Evolutionary conservation across 2,329 filamentous ascomycete species (phyloP).

Genomic region (Clarireedia sp.): DNA sequence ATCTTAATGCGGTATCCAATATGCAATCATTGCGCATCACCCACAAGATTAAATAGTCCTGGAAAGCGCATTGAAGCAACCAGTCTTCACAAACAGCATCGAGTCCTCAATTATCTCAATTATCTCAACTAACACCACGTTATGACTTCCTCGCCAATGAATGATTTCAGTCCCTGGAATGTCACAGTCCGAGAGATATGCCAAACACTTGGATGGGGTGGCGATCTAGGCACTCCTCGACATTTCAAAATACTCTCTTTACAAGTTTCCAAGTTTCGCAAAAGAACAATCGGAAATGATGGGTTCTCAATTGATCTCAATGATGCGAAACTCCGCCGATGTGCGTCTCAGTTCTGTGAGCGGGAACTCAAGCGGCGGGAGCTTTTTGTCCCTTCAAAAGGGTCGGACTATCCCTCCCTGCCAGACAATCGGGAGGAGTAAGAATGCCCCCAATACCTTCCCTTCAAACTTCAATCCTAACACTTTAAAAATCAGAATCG

Average conservation of each 20-base stretch:
- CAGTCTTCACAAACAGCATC: too few species aligned
- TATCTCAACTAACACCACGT: too few species aligned
- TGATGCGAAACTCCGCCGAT: not conserved
- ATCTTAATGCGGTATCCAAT: not conserved
- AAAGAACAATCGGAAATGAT: not conserved
- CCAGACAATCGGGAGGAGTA: not conserved
- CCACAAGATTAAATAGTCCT: too few species aligned
- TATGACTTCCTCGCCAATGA: not conserved
- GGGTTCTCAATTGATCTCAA: not conserved
- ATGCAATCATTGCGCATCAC: not conserved
- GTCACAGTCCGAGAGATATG: not conserved
- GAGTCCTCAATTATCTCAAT: too few species aligned
- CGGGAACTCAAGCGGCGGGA: not conserved
- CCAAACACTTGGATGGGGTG: not conserved
- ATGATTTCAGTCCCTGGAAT: not conserved
- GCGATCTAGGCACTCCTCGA: not conserved
- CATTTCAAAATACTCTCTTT: not conserved
- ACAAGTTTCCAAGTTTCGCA: not conserved
- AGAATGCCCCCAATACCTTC: not conserved
- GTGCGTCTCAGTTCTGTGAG: not conserved
- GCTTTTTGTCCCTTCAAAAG: not conserved
- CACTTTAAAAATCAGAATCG: not conserved
- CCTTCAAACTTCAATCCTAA: not conserved
- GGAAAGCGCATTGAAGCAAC: too few species aligned
- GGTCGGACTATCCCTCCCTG: not conserved